These are phyloP conservation scores for Aureobasidium sp. DNA, from an alignment of 2,329 filamentous ascomycete species.

Conservation along the genomic window DNA sequence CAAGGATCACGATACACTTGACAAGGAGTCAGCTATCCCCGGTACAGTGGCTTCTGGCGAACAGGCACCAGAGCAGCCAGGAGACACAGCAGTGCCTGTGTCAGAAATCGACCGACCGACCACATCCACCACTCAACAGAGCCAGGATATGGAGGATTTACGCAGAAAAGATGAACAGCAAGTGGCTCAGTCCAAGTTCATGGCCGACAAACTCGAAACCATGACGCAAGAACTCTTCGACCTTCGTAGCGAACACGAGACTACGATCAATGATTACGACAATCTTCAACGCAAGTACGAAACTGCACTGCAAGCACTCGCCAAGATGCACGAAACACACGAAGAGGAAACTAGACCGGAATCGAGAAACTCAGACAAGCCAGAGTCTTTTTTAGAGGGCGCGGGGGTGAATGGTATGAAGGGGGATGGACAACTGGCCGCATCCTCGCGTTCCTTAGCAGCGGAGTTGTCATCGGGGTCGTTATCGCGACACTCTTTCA, in stretches of 20 bases:
- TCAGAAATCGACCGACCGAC: background rate
- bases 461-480: constrained; percentile 86
- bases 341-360: constrained; percentile 55
- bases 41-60: background rate
- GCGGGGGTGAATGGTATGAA: constrained; percentile 62
- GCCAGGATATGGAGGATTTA: background rate
- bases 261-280: constrained; percentile 71
- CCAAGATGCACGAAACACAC: constrained; percentile 68
- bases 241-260: constrained; percentile 82
- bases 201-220: constrained; percentile 84
- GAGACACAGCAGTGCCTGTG: background rate
- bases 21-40: background rate
- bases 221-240: constrained; percentile 89
- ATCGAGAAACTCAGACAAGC: constrained; percentile 40
- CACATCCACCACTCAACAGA: background rate
- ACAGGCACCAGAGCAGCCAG: background rate
- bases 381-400: constrained; percentile 79
- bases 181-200: constrained; percentile 63
- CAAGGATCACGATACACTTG: constrained; percentile 8
- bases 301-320: constrained; percentile 70
- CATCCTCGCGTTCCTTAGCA: constrained; percentile 83
- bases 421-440: constrained; percentile 53
- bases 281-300: constrained; percentile 82
- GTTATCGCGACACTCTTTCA: constrained; percentile 44
- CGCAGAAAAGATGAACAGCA: background rate